These are phyloP conservation scores for Monosporascus cannonballus DNA, from an alignment of 2,329 filamentous ascomycete species.

Conservation along the genomic window DNA sequence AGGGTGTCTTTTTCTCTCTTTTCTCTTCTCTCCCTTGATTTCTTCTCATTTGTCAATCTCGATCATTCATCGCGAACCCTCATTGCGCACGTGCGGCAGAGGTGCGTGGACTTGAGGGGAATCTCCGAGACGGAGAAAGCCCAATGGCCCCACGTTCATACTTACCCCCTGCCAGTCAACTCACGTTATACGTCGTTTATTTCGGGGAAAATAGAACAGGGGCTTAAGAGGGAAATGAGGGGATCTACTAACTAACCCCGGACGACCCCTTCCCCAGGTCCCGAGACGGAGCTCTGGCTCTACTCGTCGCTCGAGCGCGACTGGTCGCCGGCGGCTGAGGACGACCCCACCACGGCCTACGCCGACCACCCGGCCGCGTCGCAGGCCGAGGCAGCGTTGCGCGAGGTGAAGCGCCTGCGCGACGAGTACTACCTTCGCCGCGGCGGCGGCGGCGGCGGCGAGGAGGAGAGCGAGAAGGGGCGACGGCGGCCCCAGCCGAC, in stretches of 20 bases:
- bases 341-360: not conserved
- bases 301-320: slow-evolving; percentile 45
- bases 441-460: slow-evolving; percentile 1
- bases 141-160: too few species aligned
- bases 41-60: too few species aligned
- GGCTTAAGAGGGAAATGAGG: not conserved
- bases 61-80: too few species aligned
- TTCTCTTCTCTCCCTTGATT: too few species aligned
- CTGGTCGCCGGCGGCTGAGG: slow-evolving; percentile 10
- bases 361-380: too few species aligned
- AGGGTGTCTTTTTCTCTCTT: too few species aligned
- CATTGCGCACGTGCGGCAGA: too few species aligned
- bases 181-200: not conserved
- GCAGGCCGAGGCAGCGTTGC: slow-evolving; percentile 9
- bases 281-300: slow-evolving; percentile 61
- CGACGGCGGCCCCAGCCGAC: slow-evolving; percentile 13
- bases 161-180: too few species aligned
- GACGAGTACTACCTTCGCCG: slow-evolving; percentile 13
- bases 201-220: not conserved
- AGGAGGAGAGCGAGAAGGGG: slow-evolving; percentile 25
- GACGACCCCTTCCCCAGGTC: slow-evolving; percentile 20
- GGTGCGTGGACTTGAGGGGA: too few species aligned
- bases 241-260: not conserved
- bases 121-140: too few species aligned
- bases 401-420: slow-evolving; percentile 14